Conservation (phyloP, 2,329 filamentous ascomycete species). For the Drechslerella stenobrocha region DNA sequence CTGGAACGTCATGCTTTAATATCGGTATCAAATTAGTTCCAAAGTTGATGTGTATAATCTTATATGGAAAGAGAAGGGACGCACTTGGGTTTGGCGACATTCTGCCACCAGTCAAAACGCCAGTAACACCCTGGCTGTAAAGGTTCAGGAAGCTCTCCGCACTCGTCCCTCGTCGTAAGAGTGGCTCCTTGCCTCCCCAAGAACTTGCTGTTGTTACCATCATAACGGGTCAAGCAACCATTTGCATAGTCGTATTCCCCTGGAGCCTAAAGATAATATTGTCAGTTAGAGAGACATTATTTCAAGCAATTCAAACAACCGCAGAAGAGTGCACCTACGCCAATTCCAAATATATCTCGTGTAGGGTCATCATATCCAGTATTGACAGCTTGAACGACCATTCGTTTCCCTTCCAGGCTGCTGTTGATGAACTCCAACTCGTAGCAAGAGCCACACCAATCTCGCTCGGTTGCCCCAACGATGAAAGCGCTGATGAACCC, state of each 20-base stretch:
- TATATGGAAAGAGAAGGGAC: constrained; percentile 17
- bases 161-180: constrained; percentile 60
- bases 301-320: no score
- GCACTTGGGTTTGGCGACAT: constrained; percentile 39
- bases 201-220: constrained; percentile 24
- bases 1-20: constrained; percentile 36
- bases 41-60: no score
- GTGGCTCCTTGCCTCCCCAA: constrained; percentile 54
- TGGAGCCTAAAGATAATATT: constrained; percentile 36
- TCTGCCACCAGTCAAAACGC: constrained; percentile 61
- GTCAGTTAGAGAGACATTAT: no score
- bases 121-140: constrained; percentile 65
- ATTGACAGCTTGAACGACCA: constrained; percentile 68
- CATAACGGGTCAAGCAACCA: constrained; percentile 35
- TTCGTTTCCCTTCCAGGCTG: constrained; percentile 63
- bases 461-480: constrained; percentile 61
- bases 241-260: constrained; percentile 29
- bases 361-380: constrained; percentile 63
- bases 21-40: constrained; percentile 15
- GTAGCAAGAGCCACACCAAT: constrained; percentile 70
- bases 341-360: constrained; percentile 63
- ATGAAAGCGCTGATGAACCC: constrained; percentile 60
- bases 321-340: no score
- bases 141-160: constrained; percentile 61
- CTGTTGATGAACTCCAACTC: constrained; percentile 62